Base-by-base conservation (phyloP, 768 basidiomycete species). In the Agrocybe praecox region DNA sequence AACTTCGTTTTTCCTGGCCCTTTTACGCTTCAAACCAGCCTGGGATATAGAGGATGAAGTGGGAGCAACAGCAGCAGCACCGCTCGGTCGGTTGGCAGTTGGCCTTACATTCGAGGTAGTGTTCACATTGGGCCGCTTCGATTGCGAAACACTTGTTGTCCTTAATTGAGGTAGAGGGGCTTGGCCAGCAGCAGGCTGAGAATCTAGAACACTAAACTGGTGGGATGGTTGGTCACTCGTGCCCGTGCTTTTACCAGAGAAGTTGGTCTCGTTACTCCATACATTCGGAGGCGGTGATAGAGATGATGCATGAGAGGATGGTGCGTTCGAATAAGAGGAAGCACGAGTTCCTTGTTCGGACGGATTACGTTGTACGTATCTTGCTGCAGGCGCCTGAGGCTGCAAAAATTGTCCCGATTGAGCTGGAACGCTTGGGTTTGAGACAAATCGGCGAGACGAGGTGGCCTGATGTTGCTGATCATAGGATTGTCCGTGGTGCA, bases 1-100 rank as follows among this genome's bases (percentile, higher is more conserved):
- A 22, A 57, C 59, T 2, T 67, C 66, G 33, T 67, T 64, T 46
- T 63, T 70, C 44, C 63, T 70, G 49, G 49, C 45, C 36, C 73
- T 66, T 60, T 70, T 74, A 36, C 71, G 68, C 40, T 63, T 56
- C 34, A 33, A 51, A 49, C 58, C 54, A 17, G 53, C 44, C 46
- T 55, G 36, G 5, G 36, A 40, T n/a, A 12, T 15, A 12, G 12
- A 40, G 12, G 36, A 14, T 40, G 36, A 4, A 6, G 36, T n/a
- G 5, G 36, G 36, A 6, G 36, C 46, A 43, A 47, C 44, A 33
- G 57, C 10, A 32, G 57, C 17, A 15, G 42, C n/a, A 10, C 51
- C 11, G 10, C 46, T 29, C n/a, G 57, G 34, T 18, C 32, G 40
- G 24, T 19, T 46, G 8, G 42, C 32, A 23, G 42, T 55, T 42